A percentile compares a stretch with the other conserved stretches of the same genome.
Conservation (phyloP, 2,329 filamentous ascomycete species). For the Pseudopyrenochaeta lycopersici region DNA sequence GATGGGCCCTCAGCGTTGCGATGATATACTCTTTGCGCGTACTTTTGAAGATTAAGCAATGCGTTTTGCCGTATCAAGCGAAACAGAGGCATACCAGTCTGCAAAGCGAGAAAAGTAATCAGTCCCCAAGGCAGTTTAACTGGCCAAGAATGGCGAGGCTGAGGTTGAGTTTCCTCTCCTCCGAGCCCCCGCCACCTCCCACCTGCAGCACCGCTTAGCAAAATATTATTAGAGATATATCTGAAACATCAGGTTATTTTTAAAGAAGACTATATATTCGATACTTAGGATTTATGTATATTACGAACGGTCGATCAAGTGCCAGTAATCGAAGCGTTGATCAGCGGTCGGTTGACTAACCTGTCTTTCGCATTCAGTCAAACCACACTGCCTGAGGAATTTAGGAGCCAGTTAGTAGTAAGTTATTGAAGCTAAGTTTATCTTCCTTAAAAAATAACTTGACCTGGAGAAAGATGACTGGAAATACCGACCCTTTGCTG, state of each 20-base stretch:
- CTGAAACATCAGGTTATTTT: not conserved
- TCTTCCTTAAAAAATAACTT: constrained; percentile 10
- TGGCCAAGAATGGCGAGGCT: too few relatives aligned
- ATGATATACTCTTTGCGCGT: too few relatives aligned
- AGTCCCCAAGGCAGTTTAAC: too few relatives aligned
- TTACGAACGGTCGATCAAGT: constrained; percentile 12
- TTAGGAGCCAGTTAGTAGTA: constrained; percentile 1
- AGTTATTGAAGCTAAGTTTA: constrained; percentile 7
- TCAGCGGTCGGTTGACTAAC: constrained; percentile 3
- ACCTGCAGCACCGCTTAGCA: too few relatives aligned
- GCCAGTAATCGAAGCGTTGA: constrained; percentile 6
- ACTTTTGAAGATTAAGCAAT: too few relatives aligned
- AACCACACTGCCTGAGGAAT: constrained; percentile 1
- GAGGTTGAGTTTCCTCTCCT: too few relatives aligned
- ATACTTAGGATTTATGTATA: constrained; percentile 15
- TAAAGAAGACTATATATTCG: constrained; percentile 4
- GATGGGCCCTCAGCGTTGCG: too few relatives aligned
- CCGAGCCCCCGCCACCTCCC: too few relatives aligned
- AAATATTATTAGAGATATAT: not conserved
- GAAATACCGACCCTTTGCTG: constrained; percentile 11
- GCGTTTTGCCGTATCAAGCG: too few relatives aligned
- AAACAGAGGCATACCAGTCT: too few relatives aligned
- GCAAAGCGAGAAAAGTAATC: too few relatives aligned
- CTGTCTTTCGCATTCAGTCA: constrained; percentile 13
- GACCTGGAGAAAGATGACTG: constrained; percentile 10